Percentiles rank a stretch among this genome's conserved stretches.
phyloP scores from a whole-genome alignment of 2,329 filamentous ascomycete species.

The Didymella keratinophila region DNA sequence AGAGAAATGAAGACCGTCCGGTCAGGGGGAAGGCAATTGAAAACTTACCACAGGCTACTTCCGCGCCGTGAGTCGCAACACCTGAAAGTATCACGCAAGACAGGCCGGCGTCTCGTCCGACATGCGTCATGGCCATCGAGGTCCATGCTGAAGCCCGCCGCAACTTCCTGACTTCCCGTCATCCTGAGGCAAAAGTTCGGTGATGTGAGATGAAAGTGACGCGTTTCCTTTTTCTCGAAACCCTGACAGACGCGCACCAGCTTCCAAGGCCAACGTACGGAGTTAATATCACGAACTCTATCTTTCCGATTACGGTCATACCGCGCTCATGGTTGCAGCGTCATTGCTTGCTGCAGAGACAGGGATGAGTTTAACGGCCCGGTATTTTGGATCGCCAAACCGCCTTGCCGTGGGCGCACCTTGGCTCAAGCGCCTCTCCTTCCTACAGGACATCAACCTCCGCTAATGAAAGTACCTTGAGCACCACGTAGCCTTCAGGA shows the following conservation, averaged over 20 bases:
- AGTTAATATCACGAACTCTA: constrained; percentile 1
- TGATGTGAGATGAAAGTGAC: constrained; percentile 19
- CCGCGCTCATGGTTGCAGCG: constrained; percentile 13
- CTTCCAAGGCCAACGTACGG: constrained; percentile 1
- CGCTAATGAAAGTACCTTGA: constrained; percentile 49
- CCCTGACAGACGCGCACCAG: neutral
- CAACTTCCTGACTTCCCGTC: constrained; percentile 24
- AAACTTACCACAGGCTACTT: constrained; percentile 34
- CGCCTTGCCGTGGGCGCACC: constrained; percentile 25
- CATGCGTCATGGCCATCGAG: constrained; percentile 35
- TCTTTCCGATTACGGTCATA: constrained; percentile 11
- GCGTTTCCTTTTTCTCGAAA: constrained; percentile 15
- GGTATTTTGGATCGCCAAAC: constrained; percentile 35
- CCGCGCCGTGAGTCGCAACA: constrained; percentile 34
- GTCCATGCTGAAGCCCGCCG: constrained; percentile 26
- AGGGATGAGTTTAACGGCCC: constrained; percentile 34
- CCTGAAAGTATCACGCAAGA: constrained; percentile 27
- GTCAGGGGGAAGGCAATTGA: constrained; percentile 29
- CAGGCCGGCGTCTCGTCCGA: constrained; percentile 22
- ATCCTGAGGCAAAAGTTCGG: constrained; percentile 15
- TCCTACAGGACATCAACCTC: constrained; percentile 31
- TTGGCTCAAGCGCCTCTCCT: constrained; percentile 32
- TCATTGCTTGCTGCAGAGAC: constrained; percentile 15
- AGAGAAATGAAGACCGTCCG: constrained; percentile 25
- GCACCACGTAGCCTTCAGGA: constrained; percentile 32